These are phyloP conservation scores for Hanseniaspora thailandica DNA, from an alignment of 805 yeast species.

Conservation along the genomic window DNA sequence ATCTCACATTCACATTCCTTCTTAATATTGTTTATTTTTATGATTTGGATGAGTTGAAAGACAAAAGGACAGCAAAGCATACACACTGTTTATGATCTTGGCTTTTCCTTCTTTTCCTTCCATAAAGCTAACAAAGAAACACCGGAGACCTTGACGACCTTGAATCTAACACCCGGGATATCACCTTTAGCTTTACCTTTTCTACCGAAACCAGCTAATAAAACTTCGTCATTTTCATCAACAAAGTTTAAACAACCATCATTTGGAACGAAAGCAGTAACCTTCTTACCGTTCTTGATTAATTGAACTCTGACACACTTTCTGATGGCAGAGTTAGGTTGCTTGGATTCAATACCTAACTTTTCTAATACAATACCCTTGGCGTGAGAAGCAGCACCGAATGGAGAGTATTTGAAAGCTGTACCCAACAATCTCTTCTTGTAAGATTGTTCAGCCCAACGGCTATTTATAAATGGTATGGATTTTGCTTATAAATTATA, in stretches of 20 bases:
- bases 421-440: slow-evolving; percentile 99
- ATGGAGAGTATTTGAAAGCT: slow-evolving; percentile 99
- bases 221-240: slow-evolving; percentile 99
- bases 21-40: too few relatives aligned
- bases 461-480: slow-evolving; percentile 37
- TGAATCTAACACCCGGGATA: slow-evolving; percentile 99
- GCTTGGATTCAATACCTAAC: slow-evolving; percentile 99
- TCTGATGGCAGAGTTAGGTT: slow-evolving; percentile 99
- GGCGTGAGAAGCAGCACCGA: slow-evolving; percentile 99
- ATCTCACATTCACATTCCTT: too few relatives aligned
- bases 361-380: slow-evolving; percentile 99
- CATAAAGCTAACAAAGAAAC: slow-evolving; percentile 98
- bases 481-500: too few relatives aligned
- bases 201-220: slow-evolving; percentile 99
- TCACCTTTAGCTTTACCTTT: slow-evolving; percentile 99
- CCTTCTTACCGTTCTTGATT: slow-evolving; percentile 99
- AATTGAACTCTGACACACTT: slow-evolving; percentile 99
- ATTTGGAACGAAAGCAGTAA: slow-evolving; percentile 99
- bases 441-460: slow-evolving; percentile 98
- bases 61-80: not conserved
- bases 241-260: slow-evolving; percentile 99
- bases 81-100: slow-evolving; percentile 68
- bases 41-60: too few relatives aligned
- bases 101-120: slow-evolving; percentile 99
- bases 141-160: slow-evolving; percentile 99